Evolutionary conservation across 805 yeast genomes (phyloP).

Genomic region (Kodamaea kaohsiungensis): DNA sequence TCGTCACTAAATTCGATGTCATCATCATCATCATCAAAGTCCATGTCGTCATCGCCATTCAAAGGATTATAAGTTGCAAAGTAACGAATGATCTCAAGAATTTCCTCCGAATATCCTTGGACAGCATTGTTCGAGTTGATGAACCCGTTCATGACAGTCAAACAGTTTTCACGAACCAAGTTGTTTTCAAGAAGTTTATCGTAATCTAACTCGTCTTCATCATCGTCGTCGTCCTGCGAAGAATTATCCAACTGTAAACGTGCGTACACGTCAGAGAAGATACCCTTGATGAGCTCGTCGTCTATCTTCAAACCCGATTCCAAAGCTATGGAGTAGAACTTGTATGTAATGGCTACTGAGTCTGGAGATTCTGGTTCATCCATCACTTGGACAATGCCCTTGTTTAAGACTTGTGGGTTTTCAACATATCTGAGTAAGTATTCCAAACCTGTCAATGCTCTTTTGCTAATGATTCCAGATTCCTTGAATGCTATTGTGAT

Average conservation of each 20-base stretch:
- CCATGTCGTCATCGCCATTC: constrained; percentile 25
- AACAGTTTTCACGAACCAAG: constrained; percentile 52
- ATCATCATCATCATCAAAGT: constrained; percentile 15
- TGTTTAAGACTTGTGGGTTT: constrained; percentile 5
- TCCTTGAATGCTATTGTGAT: constrained; percentile 39
- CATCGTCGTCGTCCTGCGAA: constrained; percentile 5
- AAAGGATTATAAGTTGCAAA: constrained; percentile 37
- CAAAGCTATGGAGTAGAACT: constrained; percentile 7
- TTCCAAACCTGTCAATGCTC: constrained; percentile 51
- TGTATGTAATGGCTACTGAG: not conserved
- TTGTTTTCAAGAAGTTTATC: constrained; percentile 45
- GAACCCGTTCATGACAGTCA: constrained; percentile 42
- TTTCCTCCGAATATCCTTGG: constrained; percentile 11
- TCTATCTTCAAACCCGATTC: constrained; percentile 6
- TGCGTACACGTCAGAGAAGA: constrained; percentile 6
- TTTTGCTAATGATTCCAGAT: constrained; percentile 43
- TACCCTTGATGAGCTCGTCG: constrained; percentile 5
- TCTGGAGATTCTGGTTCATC: not conserved
- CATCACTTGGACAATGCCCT: not conserved
- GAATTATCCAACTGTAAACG: constrained; percentile 6
- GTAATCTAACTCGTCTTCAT: constrained; percentile 41
- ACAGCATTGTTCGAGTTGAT: constrained; percentile 17
- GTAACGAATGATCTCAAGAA: constrained; percentile 19
- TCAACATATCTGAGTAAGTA: constrained; percentile 29
- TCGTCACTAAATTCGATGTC: constrained; percentile 36